Evolutionary conservation across 1,284 basidiomycete genomes (phyloP).

Genomic region (Porodaedalea pini): DNA sequence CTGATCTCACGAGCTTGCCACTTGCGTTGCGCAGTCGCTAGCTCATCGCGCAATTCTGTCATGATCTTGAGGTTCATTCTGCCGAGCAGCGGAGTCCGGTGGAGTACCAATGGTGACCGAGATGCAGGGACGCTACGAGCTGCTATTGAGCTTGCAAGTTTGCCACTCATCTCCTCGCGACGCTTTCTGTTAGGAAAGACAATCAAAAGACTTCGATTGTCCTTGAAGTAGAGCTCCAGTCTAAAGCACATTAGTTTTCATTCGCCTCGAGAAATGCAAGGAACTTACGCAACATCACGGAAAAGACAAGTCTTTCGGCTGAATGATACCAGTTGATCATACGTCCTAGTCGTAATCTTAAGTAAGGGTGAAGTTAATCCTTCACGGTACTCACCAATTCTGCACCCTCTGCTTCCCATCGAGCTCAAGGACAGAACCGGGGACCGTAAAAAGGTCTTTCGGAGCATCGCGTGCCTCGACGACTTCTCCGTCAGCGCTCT

Average conservation of each 20-base stretch:
- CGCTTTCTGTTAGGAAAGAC: constrained; percentile 73
- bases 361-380: constrained; percentile 2
- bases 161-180: constrained; percentile 61
- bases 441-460: constrained; percentile 76
- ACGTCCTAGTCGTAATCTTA: constrained; percentile 53
- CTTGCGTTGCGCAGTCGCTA: constrained; percentile 65
- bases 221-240: constrained; percentile 87
- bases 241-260: constrained; percentile 35
- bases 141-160: constrained; percentile 48
- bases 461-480: constrained; percentile 88
- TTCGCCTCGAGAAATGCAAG: constrained; percentile 5
- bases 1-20: constrained; percentile 90
- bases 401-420: constrained; percentile 74
- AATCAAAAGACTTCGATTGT: constrained; percentile 77
- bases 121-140: constrained; percentile 37
- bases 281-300: constrained; percentile 79
- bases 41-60: constrained; percentile 50
- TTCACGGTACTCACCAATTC: constrained; percentile 59
- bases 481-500: constrained; percentile 83
- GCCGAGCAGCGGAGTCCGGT: constrained; percentile 55
- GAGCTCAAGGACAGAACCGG: constrained; percentile 79
- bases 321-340: constrained; percentile 73
- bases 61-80: constrained; percentile 45
- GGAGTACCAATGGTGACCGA: constrained; percentile 39
- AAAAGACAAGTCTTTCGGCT: constrained; percentile 86